These are phyloP conservation scores for Coniochaeta pulveracea DNA, from an alignment of 2,329 filamentous ascomycete genomes.

Conservation along the genomic window DNA sequence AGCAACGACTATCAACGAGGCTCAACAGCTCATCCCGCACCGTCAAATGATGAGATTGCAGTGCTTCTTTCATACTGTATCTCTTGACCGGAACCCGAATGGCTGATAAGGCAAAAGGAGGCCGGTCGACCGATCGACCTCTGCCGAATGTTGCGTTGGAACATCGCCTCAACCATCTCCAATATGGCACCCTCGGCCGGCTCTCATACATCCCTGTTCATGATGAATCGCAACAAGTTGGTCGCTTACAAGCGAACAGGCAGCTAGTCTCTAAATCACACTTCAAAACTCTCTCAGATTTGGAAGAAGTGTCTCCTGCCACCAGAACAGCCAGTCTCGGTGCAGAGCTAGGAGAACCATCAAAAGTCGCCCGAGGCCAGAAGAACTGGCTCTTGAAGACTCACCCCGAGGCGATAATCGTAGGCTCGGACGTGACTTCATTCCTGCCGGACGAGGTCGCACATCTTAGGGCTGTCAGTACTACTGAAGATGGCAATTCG, in stretches of 20 bases:
- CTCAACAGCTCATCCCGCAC: no score
- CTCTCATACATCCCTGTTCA: constrained; percentile 28
- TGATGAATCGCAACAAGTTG: constrained; percentile 18
- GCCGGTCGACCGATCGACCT: neutral
- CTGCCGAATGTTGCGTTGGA: constrained; percentile 13
- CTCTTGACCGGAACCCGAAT: constrained; percentile 9
- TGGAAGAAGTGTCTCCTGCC: constrained; percentile 16
- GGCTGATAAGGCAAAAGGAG: constrained; percentile 12
- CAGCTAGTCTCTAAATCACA: constrained; percentile 5
- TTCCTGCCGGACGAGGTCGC: constrained; percentile 23
- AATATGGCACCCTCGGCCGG: constrained; percentile 41
- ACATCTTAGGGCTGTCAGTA: constrained; percentile 5
- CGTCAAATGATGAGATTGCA: constrained; percentile 3
- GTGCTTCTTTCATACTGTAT: neutral
- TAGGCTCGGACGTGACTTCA: constrained; percentile 19
- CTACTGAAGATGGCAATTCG: constrained; percentile 3
- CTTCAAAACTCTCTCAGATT: constrained; percentile 16
- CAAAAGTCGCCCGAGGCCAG: constrained; percentile 22
- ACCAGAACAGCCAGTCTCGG: constrained; percentile 5
- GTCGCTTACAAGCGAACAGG: neutral
- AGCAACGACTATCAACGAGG: no score
- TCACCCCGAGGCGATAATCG: constrained; percentile 37
- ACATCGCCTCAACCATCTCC: constrained; percentile 30
- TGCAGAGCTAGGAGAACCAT: constrained; percentile 5
- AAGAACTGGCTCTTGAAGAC: constrained; percentile 37